Evolutionary conservation across 73 alveolate genomes (phyloP).

Genomic region (Paramecium biaurelia): DNA sequence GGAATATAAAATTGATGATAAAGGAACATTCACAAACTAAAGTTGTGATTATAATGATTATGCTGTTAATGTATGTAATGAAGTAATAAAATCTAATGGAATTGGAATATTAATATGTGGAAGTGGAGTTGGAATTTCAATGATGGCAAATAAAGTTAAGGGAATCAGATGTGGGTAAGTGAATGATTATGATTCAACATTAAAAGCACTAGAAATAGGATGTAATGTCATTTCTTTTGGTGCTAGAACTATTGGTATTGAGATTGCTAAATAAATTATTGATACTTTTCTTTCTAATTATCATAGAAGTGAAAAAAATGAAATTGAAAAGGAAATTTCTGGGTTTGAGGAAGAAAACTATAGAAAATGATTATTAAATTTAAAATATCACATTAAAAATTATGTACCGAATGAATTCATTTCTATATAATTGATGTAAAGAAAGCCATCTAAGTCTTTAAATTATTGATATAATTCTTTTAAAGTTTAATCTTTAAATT

Average conservation of each 20-base stretch:
- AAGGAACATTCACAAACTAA: slow-evolving; percentile 56
- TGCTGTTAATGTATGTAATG: slow-evolving; percentile 63
- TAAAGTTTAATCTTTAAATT: background rate
- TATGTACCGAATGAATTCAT: slow-evolving; percentile 19
- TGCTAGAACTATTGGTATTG: slow-evolving; percentile 66
- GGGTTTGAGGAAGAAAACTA: background rate
- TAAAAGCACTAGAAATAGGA: slow-evolving; percentile 61
- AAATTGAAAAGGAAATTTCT: background rate
- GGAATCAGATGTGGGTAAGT: slow-evolving; percentile 80
- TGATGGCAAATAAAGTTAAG: slow-evolving; percentile 69
- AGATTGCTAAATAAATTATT: slow-evolving; percentile 71
- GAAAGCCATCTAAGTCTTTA: slow-evolving; percentile 31
- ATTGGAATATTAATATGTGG: slow-evolving; percentile 74
- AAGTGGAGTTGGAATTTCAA: slow-evolving; percentile 77
- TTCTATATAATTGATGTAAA: background rate
- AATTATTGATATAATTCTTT: background rate
- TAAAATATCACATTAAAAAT: background rate
- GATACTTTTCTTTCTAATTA: slow-evolving; percentile 62
- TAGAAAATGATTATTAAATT: background rate
- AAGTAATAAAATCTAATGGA: slow-evolving; percentile 56
- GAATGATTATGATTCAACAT: slow-evolving; percentile 75
- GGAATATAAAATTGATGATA: background rate
- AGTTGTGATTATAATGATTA: slow-evolving; percentile 73
- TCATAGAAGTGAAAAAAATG: background rate
- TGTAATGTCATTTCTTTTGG: slow-evolving; percentile 75